These are phyloP conservation scores for Omphalotus olearius DNA, from an alignment of 1,284 basidiomycete species.

Conservation along the genomic window DNA sequence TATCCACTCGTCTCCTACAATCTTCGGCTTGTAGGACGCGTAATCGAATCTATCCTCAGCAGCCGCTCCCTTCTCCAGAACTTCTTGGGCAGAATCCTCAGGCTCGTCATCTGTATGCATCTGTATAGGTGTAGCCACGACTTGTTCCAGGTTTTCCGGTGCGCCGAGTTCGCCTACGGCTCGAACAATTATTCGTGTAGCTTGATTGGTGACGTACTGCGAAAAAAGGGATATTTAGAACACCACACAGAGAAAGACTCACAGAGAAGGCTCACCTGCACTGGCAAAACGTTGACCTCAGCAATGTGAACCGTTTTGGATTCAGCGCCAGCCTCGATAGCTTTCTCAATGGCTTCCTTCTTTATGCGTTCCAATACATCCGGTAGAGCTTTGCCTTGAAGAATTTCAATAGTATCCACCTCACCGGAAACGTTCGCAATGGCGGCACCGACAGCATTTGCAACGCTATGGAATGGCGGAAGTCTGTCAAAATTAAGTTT, in stretches of 20 bases:
- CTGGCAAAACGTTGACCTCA: conserved; percentile 38
- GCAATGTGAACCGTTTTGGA: conserved; percentile 36
- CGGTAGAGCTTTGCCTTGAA: conserved; percentile 32
- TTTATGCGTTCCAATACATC: conserved; percentile 38
- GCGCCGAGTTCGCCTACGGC: conserved; percentile 38
- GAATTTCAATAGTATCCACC: conserved; percentile 39
- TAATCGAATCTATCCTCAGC: conserved; percentile 21
- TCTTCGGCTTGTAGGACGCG: conserved; percentile 26
- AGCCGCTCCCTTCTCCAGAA: conserved; percentile 4
- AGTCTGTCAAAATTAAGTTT: neutral
- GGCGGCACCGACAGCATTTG: conserved; percentile 55
- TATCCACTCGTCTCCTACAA: conserved; percentile 29
- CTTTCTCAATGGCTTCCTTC: conserved; percentile 37
- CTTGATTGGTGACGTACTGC: conserved; percentile 48
- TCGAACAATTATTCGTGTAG: conserved; percentile 43
- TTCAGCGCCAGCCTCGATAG: conserved; percentile 42
- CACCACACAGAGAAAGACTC: neutral
- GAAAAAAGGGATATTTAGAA: neutral
- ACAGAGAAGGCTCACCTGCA: conserved; percentile 27
- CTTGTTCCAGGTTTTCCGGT: neutral
- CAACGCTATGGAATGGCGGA: conserved; percentile 46
- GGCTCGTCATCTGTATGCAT: neutral
- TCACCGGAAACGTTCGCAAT: conserved; percentile 37
- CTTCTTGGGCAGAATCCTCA: conserved; percentile 3
- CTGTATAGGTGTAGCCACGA: neutral